Conservation (phyloP, 2,329 filamentous ascomycete genomes). For the Cylindrodendrum hubeiense region DNA sequence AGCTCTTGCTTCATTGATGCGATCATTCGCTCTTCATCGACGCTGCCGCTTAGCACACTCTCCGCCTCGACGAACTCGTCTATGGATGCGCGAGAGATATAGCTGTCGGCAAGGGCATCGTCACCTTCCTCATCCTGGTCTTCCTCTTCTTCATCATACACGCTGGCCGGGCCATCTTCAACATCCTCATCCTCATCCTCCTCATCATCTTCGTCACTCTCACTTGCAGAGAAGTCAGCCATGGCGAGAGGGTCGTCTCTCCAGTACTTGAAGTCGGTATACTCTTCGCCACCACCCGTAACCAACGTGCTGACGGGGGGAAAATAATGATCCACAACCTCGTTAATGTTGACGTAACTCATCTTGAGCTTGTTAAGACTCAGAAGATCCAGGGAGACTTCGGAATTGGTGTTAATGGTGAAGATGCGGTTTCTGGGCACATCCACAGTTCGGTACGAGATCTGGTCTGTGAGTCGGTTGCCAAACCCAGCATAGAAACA, state of each 20-base stretch:
- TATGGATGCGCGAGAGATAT: conserved; percentile 46
- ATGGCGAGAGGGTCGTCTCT: conserved; percentile 85
- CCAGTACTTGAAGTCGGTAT: conserved; percentile 98
- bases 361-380: conserved; percentile 95
- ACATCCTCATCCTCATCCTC: conserved; percentile 72
- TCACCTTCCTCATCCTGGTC: conserved; percentile 57
- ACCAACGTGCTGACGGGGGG: conserved; percentile 90
- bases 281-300: conserved; percentile 91
- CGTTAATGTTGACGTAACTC: conserved; percentile 96
- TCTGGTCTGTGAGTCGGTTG: conserved; percentile 94
- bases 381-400: conserved; percentile 91
- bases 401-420: conserved; percentile 97
- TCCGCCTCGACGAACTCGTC: conserved; percentile 57
- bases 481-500: conserved; percentile 98
- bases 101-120: conserved; percentile 45
- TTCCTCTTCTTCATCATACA: conserved; percentile 58
- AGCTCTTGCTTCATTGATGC: conserved; percentile 54
- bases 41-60: conserved; percentile 58
- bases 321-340: conserved; percentile 98
- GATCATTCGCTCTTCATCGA: conserved; percentile 58
- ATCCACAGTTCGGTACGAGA: conserved; percentile 95
- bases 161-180: conserved; percentile 57
- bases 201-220: conserved; percentile 68
- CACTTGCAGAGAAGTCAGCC: conserved; percentile 89
- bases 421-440: conserved; percentile 96